A percentile compares a stretch with the other conserved stretches of the same genome.
Conservation (phyloP, 208 protist genomes). For the Trypanosoma rangeli region DNA sequence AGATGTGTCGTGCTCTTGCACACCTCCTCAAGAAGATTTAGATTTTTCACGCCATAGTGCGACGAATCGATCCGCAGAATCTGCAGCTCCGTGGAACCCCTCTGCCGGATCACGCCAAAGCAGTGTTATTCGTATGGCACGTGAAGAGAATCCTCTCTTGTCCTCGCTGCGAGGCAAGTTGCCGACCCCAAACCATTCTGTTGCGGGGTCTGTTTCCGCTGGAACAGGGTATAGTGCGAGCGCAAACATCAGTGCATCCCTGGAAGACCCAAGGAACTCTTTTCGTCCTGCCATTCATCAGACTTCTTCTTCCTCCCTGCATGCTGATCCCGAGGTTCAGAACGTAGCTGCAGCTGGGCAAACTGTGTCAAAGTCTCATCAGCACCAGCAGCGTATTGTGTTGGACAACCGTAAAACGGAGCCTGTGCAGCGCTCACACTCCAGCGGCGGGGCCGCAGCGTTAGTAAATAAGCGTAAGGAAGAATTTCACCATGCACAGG, state of each 20-base stretch:
- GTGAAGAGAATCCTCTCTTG: conserved; percentile 72
- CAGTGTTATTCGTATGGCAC: conserved; percentile 34
- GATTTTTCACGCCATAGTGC: conserved; percentile 34
- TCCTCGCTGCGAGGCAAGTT: conserved; percentile 32
- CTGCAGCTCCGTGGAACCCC: conserved; percentile 68
- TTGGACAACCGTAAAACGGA: conserved; percentile 21
- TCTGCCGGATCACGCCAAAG: conserved; percentile 31
- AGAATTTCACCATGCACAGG: conserved; percentile 16
- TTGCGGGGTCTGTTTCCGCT: conserved; percentile 12
- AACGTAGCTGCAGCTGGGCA: conserved; percentile 17
- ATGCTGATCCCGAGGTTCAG: conserved; percentile 27
- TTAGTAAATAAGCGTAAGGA: background rate
- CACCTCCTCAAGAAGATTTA: conserved; percentile 53
- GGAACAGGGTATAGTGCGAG: conserved; percentile 23
- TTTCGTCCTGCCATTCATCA: conserved; percentile 12
- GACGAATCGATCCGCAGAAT: conserved; percentile 61
- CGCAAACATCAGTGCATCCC: conserved; percentile 21
- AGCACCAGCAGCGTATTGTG: conserved; percentile 21
- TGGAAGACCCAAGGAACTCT: conserved; percentile 18
- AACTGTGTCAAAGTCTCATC: conserved; percentile 1
- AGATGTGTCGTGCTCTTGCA: conserved; percentile 59
- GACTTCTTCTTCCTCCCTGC: conserved; percentile 17
- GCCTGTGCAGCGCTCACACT: background rate
- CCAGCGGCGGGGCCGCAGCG: background rate
- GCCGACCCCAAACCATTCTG: conserved; percentile 32